These are phyloP conservation scores for Apiospora marii DNA, from an alignment of 2,329 filamentous ascomycete species.

Conservation along the genomic window DNA sequence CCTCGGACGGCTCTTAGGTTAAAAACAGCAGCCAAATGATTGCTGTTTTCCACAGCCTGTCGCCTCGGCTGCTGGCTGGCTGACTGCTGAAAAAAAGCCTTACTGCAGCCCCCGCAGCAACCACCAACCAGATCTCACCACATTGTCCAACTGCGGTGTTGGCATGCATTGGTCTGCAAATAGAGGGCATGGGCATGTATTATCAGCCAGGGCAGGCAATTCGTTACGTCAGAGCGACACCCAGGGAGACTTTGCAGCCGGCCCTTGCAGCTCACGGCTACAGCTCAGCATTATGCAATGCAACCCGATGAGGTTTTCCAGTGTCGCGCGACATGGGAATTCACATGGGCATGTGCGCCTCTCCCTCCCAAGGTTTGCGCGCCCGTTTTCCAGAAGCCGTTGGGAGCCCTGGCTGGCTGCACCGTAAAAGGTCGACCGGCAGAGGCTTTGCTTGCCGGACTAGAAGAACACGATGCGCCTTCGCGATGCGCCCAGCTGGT, in stretches of 20 bases:
- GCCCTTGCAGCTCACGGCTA: neutral
- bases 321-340: neutral
- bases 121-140: constrained; percentile 8
- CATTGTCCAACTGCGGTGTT: neutral
- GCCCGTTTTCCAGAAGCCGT: neutral
- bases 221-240: neutral
- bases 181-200: neutral
- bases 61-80: neutral
- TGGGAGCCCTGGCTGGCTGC: neutral
- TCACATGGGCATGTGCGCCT: neutral
- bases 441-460: neutral
- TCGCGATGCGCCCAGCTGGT: neutral
- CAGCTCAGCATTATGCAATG: constrained; percentile 1
- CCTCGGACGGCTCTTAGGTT: neutral
- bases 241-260: neutral
- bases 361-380: neutral
- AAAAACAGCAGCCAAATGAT: neutral
- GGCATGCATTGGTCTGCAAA: neutral
- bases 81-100: neutral
- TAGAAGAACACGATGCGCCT: neutral
- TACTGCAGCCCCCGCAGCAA: constrained; percentile 14
- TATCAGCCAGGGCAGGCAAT: neutral
- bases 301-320: neutral
- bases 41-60: neutral
- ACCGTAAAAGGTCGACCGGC: neutral